Percentiles rank a stretch among this genome's conserved stretches.
Conservation (phyloP, 2,329 filamentous ascomycete genomes). For the Sporothrix dimorphospora region DNA sequence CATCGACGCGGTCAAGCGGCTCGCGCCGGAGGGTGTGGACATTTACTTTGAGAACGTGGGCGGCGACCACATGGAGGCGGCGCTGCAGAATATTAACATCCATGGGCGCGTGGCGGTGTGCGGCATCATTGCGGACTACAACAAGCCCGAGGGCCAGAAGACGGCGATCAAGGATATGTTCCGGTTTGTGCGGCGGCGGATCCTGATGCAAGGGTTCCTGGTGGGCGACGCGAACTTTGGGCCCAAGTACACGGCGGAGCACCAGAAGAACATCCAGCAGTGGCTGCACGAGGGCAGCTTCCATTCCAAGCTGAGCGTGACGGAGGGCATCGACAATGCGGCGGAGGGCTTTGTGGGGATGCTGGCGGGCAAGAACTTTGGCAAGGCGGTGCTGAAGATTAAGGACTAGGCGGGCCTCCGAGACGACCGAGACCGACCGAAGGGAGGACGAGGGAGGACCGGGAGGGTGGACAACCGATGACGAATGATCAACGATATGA, state of each 20-base stretch:
- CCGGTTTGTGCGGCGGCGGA: conserved; percentile 66
- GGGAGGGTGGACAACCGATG: neutral
- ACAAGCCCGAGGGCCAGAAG: conserved; percentile 54
- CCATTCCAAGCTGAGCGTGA: conserved; percentile 69
- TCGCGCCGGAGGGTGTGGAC: conserved; percentile 78
- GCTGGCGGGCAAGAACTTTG: conserved; percentile 79
- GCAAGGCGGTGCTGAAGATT: conserved; percentile 78
- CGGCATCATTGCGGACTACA: conserved; percentile 79
- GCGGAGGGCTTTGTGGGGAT: conserved; percentile 74
- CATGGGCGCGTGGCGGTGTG: conserved; percentile 68
- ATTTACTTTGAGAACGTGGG: conserved; percentile 63
- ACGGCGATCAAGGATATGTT: conserved; percentile 71
- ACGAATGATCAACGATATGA: neutral
- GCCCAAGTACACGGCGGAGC: conserved; percentile 67
- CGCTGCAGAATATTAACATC: conserved; percentile 54
- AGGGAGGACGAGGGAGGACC: neutral
- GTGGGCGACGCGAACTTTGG: conserved; percentile 68
- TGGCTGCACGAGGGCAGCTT: conserved; percentile 78
- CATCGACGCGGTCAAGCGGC: conserved; percentile 65
- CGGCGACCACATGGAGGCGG: conserved; percentile 55
- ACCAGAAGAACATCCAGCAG: conserved; percentile 73
- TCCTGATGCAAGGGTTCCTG: conserved; percentile 77
- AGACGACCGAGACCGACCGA: neutral
- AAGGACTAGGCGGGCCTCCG: conserved; percentile 24
- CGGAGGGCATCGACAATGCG: conserved; percentile 76